Evolutionary conservation across 2,329 filamentous ascomycete species (phyloP), one percentile per base, ranked within the genome.

Genomic region (Epichloe aotearoae): DNA sequence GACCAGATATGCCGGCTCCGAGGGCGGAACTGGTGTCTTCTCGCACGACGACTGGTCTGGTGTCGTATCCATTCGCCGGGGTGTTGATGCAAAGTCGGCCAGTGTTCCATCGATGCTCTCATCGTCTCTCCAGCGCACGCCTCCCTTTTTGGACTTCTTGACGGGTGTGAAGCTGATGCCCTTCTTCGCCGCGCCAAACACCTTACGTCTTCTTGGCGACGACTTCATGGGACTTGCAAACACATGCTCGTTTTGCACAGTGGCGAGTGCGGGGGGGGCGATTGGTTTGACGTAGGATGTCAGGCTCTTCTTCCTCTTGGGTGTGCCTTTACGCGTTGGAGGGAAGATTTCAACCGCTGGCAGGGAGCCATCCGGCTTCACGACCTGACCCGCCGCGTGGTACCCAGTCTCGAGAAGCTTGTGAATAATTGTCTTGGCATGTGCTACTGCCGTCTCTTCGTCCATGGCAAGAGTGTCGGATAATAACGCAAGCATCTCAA

Each of bases 121-220:
- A 59, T 97, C 93, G 60, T 97, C 93, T 52, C 88, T 83, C 93
- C 93, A 98, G 56, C 91, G 80, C 5, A 98, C 91, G 44, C 77
- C 83, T 53, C 90, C 80, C 67, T 23, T 88, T 88, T 82, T 79
- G 10, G 79, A 75, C 66, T 83, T 84, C 68, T 87, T 95, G 54
- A 83, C 83, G 0, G 89, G 88, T 1, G 88, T 89, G 61, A 94
- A 94, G 33, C 80, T 79, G 46, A 95, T 74, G 12, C 82, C 80
- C 68, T 94, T 95, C 54, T 75, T 74, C 23, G 65, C 59, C 54
- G 64, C 65, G 74, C 83, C 60, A 67, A 80, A 56, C 36, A 66
- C 69, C 70, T 86, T 93, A 56, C 87, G 82, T 59, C 89, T 80
- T 56, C 86, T 80, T n/a, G 91, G 90, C 17, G 89, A 93, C 33